Evolutionary conservation across 805 yeast species (phyloP), one percentile per base, ranked within the genome.

Genomic region (Helenozyma rhizophorensis): DNA sequence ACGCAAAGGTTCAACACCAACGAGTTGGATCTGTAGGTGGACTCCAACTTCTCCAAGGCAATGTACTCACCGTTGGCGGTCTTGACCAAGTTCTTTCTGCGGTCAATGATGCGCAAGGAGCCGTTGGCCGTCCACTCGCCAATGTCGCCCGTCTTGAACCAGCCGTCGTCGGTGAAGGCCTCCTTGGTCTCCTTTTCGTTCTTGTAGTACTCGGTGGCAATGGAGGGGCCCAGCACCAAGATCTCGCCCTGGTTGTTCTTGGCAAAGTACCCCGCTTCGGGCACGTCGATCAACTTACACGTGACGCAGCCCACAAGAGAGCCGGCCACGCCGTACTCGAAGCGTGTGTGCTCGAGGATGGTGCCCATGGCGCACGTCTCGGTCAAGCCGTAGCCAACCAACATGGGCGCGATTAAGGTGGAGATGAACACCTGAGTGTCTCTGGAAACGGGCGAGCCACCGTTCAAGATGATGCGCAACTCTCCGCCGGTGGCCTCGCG

Each of bases 61-160:
- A 93, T 86, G 63, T 93, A 93, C 68, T 93, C 98, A 65, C 98
- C 98, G 58, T 93, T 90, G 52, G 76, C 72, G 13, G 98, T 93
- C 74, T 93, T 93, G 50, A 93, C 95, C 62, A 93, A 72, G 60
- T 93, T 93, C 79, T 93, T 93, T 71, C 78, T 85, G 58, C 98
- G 83, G 66, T 93, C 98, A 58, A 93, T 84, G 40, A 93, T 70
- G 55, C 74, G 78, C 54, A 93, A 70, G 37, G 78, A 80, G 45
- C 97, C 97, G 44, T 70, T 72, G 17, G 77, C 40, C 26, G 89
- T 74, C 95, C 96, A 87, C 68, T 86, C 88, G 55, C 90, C 96
- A 61, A 93, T 87, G 60, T 93, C 98, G 61, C 98, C 98, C 21
- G 97, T 93, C 56, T 70, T 74, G 70, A 93, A 93, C 97, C 97